phyloP scores from a whole-genome alignment of 805 yeast species.

The Dipodascopsis uninucleata region DNA sequence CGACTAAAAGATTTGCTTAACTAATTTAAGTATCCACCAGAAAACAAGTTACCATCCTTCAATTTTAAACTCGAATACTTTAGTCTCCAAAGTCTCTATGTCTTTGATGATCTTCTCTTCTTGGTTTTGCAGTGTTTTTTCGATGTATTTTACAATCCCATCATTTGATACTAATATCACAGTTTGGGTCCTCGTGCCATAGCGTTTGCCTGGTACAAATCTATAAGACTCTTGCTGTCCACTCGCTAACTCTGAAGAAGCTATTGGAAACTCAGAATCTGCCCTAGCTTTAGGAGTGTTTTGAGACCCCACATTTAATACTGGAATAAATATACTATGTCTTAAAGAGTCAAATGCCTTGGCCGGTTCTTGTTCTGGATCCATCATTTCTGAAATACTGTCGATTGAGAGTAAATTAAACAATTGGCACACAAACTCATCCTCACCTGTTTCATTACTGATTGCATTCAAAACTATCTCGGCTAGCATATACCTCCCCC shows the following conservation, averaged over 20 bases:
- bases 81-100: conserved; percentile 2
- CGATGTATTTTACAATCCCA: conserved; percentile 57
- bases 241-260: conserved; percentile 3
- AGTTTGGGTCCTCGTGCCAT: conserved; percentile 89
- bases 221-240: conserved; percentile 9
- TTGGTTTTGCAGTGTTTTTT: conserved; percentile 40
- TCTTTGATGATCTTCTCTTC: conserved; percentile 2
- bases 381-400: conserved; percentile 36
- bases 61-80: conserved; percentile 13
- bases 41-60: no score
- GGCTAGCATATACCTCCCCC: conserved; percentile 49
- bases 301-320: no score
- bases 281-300: neutral
- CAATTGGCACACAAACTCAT: conserved; percentile 46
- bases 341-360: conserved; percentile 45
- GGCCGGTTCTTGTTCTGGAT: conserved; percentile 31
- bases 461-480: conserved; percentile 29
- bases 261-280: neutral
- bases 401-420: conserved; percentile 54
- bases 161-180: conserved; percentile 55
- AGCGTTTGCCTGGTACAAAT: conserved; percentile 50
- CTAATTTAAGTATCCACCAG: no score
- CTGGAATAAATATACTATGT: conserved; percentile 70
- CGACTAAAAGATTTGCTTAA: no score
- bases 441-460: conserved; percentile 13